These are phyloP conservation scores for Periconia sp. DNA, from an alignment of 2,329 filamentous ascomycete species.

Conservation along the genomic window DNA sequence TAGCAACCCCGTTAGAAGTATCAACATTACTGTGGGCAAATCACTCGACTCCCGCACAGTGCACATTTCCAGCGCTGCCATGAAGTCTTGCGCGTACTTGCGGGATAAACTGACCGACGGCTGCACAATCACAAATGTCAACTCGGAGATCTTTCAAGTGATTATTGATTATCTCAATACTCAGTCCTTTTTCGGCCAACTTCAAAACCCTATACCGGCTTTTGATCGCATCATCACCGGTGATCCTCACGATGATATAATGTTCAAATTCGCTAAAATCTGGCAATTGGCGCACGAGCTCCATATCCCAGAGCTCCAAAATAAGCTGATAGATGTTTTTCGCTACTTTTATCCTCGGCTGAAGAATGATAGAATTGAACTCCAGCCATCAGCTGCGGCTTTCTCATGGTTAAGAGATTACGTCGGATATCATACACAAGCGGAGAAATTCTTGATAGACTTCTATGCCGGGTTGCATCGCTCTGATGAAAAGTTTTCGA, in stretches of 20 bases:
- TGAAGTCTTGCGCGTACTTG: not conserved
- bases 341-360: conserved; percentile 10
- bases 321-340: conserved; percentile 18
- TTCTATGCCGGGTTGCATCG: conserved; percentile 17
- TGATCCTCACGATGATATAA: conserved; percentile 2
- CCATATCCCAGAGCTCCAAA: conserved; percentile 13
- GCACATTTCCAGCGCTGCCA: not conserved
- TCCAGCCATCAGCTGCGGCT: conserved; percentile 7
- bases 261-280: conserved; percentile 20
- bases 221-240: conserved; percentile 9
- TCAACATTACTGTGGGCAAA: not conserved
- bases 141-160: conserved; percentile 6
- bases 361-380: not conserved
- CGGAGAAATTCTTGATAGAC: conserved; percentile 22
- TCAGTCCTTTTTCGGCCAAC: conserved; percentile 2
- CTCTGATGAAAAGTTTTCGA: not conserved
- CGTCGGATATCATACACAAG: conserved; percentile 14
- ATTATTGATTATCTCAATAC: conserved; percentile 8
- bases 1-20: not conserved
- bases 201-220: conserved; percentile 1
- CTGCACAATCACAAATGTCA: not conserved
- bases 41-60: not conserved
- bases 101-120: not conserved
- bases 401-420: conserved; percentile 13
- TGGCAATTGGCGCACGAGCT: conserved; percentile 21